Percentiles rank a stretch among this genome's conserved stretches.
Conservation (phyloP, 352 stramenopile genomes). For the Phytophthora uliginosa region DNA sequence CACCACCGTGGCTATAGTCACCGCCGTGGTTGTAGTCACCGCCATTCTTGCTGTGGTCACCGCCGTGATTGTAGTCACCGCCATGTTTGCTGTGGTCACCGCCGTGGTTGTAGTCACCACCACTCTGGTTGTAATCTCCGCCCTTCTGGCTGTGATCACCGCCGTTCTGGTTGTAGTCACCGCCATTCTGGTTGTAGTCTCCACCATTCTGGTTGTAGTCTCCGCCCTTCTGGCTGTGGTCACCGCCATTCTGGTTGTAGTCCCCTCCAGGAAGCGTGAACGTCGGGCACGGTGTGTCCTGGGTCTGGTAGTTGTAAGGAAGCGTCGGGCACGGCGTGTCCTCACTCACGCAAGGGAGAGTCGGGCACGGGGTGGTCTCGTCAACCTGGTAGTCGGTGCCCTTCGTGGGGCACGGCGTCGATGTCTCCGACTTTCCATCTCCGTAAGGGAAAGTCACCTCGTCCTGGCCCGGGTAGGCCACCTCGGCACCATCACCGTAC, state of each 20-base stretch:
- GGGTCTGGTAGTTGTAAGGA: constrained; percentile 7
- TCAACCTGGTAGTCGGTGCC: neutral
- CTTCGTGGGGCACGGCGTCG: constrained; percentile 20
- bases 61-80: constrained; percentile 1
- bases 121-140: no score
- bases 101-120: neutral
- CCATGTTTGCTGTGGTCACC: neutral
- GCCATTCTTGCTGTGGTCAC: constrained; percentile 8
- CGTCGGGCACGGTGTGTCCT: constrained; percentile 15
- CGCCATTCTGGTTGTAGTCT: neutral
- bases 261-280: neutral
- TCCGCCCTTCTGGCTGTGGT: neutral
- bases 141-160: constrained; percentile 6
- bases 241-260: constrained; percentile 1
- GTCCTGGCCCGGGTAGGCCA: constrained; percentile 28
- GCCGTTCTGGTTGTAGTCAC: constrained; percentile 1
- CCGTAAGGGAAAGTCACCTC: constrained; percentile 27
- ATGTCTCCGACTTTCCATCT: neutral
- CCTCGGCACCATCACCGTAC: constrained; percentile 24
- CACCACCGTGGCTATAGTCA: neutral
- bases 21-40: neutral
- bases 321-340: constrained; percentile 24
- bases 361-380: neutral
- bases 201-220: constrained; percentile 12
- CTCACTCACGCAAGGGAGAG: neutral